Evolutionary conservation across 768 basidiomycete genomes (phyloP).

Genomic region (Crepidotus variabilis): DNA sequence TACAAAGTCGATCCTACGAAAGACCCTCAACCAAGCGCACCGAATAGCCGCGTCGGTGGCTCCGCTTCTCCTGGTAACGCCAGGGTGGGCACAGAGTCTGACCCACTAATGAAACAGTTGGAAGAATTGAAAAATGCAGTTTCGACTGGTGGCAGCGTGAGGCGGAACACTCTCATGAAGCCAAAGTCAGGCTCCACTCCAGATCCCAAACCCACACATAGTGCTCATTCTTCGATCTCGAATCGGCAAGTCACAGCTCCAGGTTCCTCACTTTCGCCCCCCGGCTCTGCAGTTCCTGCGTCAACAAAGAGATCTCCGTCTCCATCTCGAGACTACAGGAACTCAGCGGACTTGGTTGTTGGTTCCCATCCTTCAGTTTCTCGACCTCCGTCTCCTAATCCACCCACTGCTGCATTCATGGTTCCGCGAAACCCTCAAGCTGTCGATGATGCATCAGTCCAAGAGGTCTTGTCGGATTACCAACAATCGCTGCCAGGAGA

Average conservation of each 20-base stretch:
- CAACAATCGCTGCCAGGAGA: constrained; percentile 88
- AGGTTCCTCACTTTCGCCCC: constrained; percentile 35
- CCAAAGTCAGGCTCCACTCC: constrained; percentile 18
- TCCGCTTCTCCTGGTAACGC: constrained; percentile 25
- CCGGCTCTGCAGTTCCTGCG: constrained; percentile 15
- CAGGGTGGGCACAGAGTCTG: constrained; percentile 27
- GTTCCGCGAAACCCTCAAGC: constrained; percentile 50
- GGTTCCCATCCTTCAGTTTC: constrained; percentile 69
- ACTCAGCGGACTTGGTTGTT: constrained; percentile 76
- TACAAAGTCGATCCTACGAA: constrained; percentile 63
- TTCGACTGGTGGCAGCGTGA: constrained; percentile 41
- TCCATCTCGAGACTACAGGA: constrained; percentile 59
- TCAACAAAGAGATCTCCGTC: constrained; percentile 28
- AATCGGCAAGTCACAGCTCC: constrained; percentile 12
- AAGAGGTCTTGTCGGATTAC: constrained; percentile 74
- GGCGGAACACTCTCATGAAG: constrained; percentile 40
- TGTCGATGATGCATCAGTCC: constrained; percentile 52
- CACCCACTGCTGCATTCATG: constrained; percentile 75
- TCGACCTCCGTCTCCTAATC: constrained; percentile 71
- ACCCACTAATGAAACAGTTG: constrained; percentile 67
- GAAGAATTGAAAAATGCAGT: constrained; percentile 51
- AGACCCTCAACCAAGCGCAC: constrained; percentile 55
- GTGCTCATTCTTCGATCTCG: constrained; percentile 18
- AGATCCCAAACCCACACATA: constrained; percentile 22
- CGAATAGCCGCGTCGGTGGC: constrained; percentile 10